Conservation (phyloP, 2,329 filamentous ascomycete species). For the Pseudocercospora eumusae region DNA sequence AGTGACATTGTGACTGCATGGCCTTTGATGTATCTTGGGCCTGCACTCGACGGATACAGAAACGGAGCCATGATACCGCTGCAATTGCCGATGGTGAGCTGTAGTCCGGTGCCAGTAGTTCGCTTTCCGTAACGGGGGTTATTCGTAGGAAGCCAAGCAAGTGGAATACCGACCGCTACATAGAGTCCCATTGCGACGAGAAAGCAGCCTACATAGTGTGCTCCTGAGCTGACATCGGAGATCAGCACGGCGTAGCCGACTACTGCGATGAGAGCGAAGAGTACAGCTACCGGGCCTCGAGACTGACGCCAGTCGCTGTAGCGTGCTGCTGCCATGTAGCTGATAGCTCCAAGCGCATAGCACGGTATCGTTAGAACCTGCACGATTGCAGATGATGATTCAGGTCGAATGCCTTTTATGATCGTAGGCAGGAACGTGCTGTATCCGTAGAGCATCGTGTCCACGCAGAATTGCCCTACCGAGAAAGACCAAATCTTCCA, state of each 20-base stretch:
- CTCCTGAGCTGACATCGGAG: conserved; percentile 59
- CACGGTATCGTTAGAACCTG: conserved; percentile 78
- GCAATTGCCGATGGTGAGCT: conserved; percentile 69
- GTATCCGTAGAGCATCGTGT: conserved; percentile 78
- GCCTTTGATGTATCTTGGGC: conserved; percentile 53
- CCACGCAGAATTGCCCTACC: conserved; percentile 68
- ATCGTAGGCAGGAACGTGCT: conserved; percentile 79
- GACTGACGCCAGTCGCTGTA: conserved; percentile 68
- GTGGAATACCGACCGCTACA: conserved; percentile 56
- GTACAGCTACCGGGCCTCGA: conserved; percentile 64
- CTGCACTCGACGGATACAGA: conserved; percentile 50
- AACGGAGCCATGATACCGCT: conserved; percentile 49
- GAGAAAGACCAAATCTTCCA: conserved; percentile 76
- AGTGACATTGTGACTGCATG: conserved; percentile 56
- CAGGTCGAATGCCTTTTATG: conserved; percentile 65
- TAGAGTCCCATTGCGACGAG: conserved; percentile 75
- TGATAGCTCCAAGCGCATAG: conserved; percentile 70
- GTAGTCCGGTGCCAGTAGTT: conserved; percentile 69
- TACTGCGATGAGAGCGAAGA: conserved; percentile 53
- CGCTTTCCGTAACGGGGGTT: conserved; percentile 74
- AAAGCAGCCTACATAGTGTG: conserved; percentile 75
- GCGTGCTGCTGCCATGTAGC: conserved; percentile 66
- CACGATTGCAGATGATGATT: conserved; percentile 64
- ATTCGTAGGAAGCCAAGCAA: conserved; percentile 59
- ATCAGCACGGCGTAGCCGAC: conserved; percentile 59